Conservation (phyloP, 2,329 filamentous ascomycete genomes). For the Paecilomyces sp. region DNA sequence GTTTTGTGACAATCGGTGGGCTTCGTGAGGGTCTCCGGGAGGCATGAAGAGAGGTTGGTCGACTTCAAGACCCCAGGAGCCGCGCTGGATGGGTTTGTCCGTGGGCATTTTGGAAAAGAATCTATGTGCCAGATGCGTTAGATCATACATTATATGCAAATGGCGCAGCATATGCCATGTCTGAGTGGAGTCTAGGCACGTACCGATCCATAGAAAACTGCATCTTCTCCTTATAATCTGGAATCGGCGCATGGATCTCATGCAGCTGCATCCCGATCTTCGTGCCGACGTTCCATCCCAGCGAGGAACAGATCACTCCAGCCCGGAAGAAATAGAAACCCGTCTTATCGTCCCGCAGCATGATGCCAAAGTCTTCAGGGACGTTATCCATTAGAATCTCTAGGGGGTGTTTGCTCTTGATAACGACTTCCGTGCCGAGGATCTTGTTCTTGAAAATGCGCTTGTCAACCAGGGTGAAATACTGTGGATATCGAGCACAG, state of each 20-base stretch:
- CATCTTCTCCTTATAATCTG: slow-evolving; percentile 84
- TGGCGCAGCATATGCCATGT: no score
- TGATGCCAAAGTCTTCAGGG: slow-evolving; percentile 77
- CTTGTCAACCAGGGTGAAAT: slow-evolving; percentile 56
- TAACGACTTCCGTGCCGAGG: slow-evolving; percentile 53
- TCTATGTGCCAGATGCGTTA: slow-evolving; percentile 31
- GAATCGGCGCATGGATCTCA: slow-evolving; percentile 66
- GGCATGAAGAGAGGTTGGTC: slow-evolving; percentile 70
- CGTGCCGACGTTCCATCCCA: slow-evolving; percentile 70
- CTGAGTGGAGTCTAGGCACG: slow-evolving; percentile 11
- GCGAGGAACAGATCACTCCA: slow-evolving; percentile 67
- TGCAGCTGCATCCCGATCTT: slow-evolving; percentile 67
- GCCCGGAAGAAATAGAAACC: slow-evolving; percentile 70
- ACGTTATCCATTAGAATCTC: slow-evolving; percentile 68
- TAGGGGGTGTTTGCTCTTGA: slow-evolving; percentile 59
- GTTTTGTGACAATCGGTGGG: slow-evolving; percentile 52
- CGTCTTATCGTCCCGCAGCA: slow-evolving; percentile 61
- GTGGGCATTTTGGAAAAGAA: slow-evolving; percentile 74
- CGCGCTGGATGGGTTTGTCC: slow-evolving; percentile 70
- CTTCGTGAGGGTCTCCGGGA: slow-evolving; percentile 58
- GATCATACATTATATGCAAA: not conserved
- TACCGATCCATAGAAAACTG: slow-evolving; percentile 78
- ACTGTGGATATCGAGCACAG: slow-evolving; percentile 67
- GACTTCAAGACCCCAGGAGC: slow-evolving; percentile 76
- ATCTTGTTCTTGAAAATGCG: slow-evolving; percentile 62